Evolutionary conservation across 495 filamentous ascomycete genomes (phyloP).

Genomic region (Aspergillus nanangensis): DNA sequence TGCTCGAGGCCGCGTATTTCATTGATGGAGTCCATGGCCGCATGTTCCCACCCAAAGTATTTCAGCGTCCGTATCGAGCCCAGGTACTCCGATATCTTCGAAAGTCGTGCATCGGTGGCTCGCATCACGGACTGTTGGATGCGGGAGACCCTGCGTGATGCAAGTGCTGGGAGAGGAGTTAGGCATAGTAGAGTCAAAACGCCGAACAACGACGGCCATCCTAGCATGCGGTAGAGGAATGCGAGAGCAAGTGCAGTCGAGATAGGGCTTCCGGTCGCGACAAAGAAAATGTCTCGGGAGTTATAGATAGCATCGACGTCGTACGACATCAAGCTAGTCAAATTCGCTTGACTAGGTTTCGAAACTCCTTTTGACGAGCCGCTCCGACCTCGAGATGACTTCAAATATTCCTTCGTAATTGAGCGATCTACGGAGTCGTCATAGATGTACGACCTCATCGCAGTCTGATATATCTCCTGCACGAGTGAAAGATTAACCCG

Average conservation of each 20-base stretch:
- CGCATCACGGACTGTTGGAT: constrained; percentile 39
- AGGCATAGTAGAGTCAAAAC: constrained; percentile 30
- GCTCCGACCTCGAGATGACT: constrained; percentile 5
- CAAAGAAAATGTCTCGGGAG: constrained; percentile 37
- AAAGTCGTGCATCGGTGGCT: constrained; percentile 47
- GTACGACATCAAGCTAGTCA: constrained; percentile 49
- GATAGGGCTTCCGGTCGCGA: constrained; percentile 28
- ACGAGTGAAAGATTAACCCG: constrained; percentile 43
- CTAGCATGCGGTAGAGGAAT: constrained; percentile 41
- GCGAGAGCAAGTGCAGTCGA: constrained; percentile 30
- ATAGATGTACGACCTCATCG: constrained; percentile 34
- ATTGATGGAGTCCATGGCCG: constrained; percentile 35
- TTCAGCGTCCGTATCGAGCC: constrained; percentile 46
- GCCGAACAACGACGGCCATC: constrained; percentile 43
- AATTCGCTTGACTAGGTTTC: constrained; percentile 37
- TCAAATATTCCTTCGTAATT: constrained; percentile 11
- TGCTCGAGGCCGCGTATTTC: constrained; percentile 40
- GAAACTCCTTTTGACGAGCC: constrained; percentile 18
- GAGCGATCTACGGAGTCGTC: constrained; percentile 14
- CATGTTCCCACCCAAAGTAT: constrained; percentile 49
- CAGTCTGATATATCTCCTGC: constrained; percentile 47
- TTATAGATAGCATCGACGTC: constrained; percentile 42
- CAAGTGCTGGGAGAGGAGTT: constrained; percentile 33
- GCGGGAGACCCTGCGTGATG: constrained; percentile 29
- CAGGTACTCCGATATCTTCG: constrained; percentile 45